A percentile compares a stretch with the other conserved stretches of the same genome.
Evolutionary conservation across 2,329 filamentous ascomycete species (phyloP).

Genomic region (Diaporthe nobilis): DNA sequence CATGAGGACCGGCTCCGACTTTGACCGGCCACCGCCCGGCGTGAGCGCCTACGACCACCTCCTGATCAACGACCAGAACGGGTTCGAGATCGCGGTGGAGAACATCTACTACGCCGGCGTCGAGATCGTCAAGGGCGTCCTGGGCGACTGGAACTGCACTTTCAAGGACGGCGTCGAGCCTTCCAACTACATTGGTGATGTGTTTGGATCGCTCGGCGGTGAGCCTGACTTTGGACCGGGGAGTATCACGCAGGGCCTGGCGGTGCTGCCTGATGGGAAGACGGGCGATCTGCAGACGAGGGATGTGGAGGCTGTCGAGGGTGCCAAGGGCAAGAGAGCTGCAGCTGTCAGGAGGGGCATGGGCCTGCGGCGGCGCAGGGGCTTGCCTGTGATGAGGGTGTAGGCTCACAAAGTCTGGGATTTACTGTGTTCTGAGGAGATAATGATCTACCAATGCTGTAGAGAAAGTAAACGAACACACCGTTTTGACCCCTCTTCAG

Average conservation of each 20-base stretch:
- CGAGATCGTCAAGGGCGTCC: constrained; percentile 74
- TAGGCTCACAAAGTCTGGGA: not conserved
- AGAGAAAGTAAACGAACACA: not conserved
- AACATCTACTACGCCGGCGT: constrained; percentile 79
- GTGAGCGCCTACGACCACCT: constrained; percentile 71
- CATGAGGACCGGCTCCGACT: constrained; percentile 78
- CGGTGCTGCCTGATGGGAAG: constrained; percentile 46
- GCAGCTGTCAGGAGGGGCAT: constrained; percentile 25
- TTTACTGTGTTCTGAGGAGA: not conserved
- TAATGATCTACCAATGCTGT: not conserved
- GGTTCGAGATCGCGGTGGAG: constrained; percentile 72
- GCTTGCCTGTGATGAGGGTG: constrained; percentile 15
- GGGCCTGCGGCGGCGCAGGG: constrained; percentile 23
- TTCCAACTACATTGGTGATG: constrained; percentile 78
- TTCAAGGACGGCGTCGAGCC: constrained; percentile 71
- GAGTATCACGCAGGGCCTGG: constrained; percentile 57
- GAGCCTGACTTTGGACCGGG: constrained; percentile 75
- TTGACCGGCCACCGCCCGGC: constrained; percentile 76
- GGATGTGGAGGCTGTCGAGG: not conserved
- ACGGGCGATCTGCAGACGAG: constrained; percentile 44
- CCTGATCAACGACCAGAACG: constrained; percentile 72
- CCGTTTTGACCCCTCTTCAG: no score
- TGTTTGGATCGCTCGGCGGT: constrained; percentile 78
- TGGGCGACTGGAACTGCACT: constrained; percentile 70
- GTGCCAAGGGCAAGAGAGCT: constrained; percentile 25